Conservation (phyloP, 1,139 yeast genomes). For the Sugiyamaella neomexicana region DNA sequence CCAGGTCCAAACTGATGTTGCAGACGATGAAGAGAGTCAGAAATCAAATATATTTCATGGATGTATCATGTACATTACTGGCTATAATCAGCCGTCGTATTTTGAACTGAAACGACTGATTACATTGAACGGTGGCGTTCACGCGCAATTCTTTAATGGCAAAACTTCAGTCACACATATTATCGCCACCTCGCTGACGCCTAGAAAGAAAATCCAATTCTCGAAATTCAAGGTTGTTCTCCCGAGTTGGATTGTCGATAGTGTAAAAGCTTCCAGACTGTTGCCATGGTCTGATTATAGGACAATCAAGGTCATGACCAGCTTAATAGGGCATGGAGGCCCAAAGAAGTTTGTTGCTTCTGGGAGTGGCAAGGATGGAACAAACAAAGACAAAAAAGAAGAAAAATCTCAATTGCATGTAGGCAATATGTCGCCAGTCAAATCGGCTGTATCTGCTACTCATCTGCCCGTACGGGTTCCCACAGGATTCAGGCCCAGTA, state of each 20-base stretch:
- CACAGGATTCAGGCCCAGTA: neutral
- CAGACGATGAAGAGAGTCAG: constrained; percentile 41
- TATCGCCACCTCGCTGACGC: constrained; percentile 74
- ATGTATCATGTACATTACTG: constrained; percentile 76
- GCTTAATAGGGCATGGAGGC: neutral
- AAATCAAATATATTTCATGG: constrained; percentile 53
- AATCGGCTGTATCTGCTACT: neutral
- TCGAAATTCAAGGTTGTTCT: constrained; percentile 69
- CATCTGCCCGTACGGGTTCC: neutral
- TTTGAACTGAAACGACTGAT: constrained; percentile 69
- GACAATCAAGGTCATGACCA: constrained; percentile 41
- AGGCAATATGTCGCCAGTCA: neutral
- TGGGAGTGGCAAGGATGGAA: constrained; percentile 1
- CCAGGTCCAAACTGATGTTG: constrained; percentile 51
- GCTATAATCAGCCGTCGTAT: constrained; percentile 79
- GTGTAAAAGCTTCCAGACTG: constrained; percentile 49
- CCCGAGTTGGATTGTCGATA: constrained; percentile 80
- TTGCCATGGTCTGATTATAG: constrained; percentile 71
- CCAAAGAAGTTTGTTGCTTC: constrained; percentile 16
- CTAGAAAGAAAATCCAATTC: constrained; percentile 67
- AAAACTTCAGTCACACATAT: constrained; percentile 83
- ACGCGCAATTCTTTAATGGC: constrained; percentile 63
- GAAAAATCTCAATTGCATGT: too few species aligned
- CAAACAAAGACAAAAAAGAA: neutral
- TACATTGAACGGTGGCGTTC: constrained; percentile 76